Evolutionary conservation across 2,329 filamentous ascomycete species (phyloP), one percentile per base, ranked within the genome.

Genomic region (Fusarium lyarnte): DNA sequence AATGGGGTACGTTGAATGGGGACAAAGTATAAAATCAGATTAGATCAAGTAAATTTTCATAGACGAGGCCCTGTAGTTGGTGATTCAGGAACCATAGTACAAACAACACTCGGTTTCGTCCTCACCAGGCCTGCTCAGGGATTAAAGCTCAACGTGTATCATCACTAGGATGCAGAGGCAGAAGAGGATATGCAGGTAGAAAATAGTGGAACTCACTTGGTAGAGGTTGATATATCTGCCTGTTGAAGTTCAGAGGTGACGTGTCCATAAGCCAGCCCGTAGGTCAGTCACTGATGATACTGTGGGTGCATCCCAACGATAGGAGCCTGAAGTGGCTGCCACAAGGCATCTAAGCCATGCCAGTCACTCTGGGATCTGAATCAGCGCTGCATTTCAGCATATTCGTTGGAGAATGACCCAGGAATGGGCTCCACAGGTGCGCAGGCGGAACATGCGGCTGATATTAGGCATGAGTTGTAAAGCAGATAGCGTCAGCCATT

Each of bases 21-120:
- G 58, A 69, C 45, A 65, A 70, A 60, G 57, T 63, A 49, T 76
- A 69, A 58, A 79, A 79, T 90, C 87, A 89, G 87, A 90, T 90
- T 89, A 90, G 88, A 89, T 90, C 88, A 90, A 90, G 88, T 89
- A 84, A 85, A 82, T 66, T 76, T 68, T 82, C 81, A 83, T 76
- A 68, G 79, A 78, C 73, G 67, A 69, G 74, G 67, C 76, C 76
- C 66, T 39, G 52, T 55, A 45, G 41, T 66, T 53, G 63, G 77
- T 77, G 73, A 72, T 55, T 79, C 75, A 52, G 75, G 72, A 87
- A 88, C 87, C 87, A 83, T 82, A 87, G 82, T 70, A 58, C 65
- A 64, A 55, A 58, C 65, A 64, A 55, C 64, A 76, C 83, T 85
- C 86, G 88, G 87, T 84, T 89, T 87, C 87, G 78, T 82, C 77